Conservation (phyloP, 176 grass and related monocot species). For the Oryza meyeriana region DNA sequence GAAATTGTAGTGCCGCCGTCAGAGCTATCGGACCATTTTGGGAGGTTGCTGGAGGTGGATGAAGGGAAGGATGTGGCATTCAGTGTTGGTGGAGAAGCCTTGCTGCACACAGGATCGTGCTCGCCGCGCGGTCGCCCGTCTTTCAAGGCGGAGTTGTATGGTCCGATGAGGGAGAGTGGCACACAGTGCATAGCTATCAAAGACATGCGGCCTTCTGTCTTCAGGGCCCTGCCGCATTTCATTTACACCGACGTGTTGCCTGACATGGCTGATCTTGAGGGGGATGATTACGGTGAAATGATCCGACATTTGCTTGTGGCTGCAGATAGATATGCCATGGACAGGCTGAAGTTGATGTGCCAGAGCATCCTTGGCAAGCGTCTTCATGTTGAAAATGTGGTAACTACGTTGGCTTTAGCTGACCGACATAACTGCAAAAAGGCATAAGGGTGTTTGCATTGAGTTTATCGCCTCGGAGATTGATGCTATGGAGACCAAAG, state of each 20-base stretch:
- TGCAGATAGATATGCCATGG: conserved; percentile 2
- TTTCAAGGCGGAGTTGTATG: conserved; percentile 18
- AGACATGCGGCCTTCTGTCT: conserved; percentile 28
- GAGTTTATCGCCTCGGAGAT: background rate
- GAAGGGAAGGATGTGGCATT: conserved; percentile 25
- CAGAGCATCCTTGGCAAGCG: background rate
- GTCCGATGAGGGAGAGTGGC: background rate
- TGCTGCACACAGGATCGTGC: conserved; percentile 22
- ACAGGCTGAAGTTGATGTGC: conserved; percentile 20
- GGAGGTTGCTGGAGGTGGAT: background rate
- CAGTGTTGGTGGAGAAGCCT: background rate
- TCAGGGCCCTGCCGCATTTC: background rate
- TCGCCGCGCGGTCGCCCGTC: conserved; percentile 20
- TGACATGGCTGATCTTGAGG: background rate
- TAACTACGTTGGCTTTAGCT: conserved; percentile 21
- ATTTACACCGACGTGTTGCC: background rate
- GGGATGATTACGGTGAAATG: background rate
- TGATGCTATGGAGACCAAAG: no score
- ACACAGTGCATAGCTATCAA: conserved; percentile 2
- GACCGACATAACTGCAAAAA: conserved; percentile 8
- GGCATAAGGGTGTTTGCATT: conserved; percentile 9
- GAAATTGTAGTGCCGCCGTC: background rate
- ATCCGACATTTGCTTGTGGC: background rate
- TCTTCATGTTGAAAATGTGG: background rate
- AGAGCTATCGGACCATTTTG: background rate